Percentiles rank a stretch among this genome's conserved stretches.
Evolutionary conservation across 371 early-diverging fungal species (phyloP).

Genomic region (Lichtheimia ornata): DNA sequence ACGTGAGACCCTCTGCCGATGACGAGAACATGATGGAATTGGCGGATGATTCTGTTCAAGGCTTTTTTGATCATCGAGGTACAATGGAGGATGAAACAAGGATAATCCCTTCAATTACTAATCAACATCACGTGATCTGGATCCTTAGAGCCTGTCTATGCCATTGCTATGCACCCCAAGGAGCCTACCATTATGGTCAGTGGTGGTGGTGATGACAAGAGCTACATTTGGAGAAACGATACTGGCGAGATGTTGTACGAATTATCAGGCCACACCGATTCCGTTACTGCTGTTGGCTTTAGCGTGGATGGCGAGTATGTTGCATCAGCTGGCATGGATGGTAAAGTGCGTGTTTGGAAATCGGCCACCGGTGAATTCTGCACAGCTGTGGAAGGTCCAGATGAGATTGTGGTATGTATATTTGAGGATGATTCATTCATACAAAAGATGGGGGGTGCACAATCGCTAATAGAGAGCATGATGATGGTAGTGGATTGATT

Average conservation of each 20-base stretch:
- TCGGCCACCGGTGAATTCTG: conserved; percentile 63
- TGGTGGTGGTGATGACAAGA: conserved; percentile 95
- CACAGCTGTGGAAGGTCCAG: conserved; percentile 83
- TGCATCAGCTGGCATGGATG: conserved; percentile 95
- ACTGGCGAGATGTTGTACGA: conserved; percentile 76
- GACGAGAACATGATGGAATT: conserved; percentile 66
- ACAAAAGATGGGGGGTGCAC: too few relatives aligned
- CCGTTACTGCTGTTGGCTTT: conserved; percentile 85
- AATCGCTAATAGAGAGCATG: background rate
- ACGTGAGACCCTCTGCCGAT: conserved; percentile 42
- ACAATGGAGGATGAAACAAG: conserved; percentile 3
- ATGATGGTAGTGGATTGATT: conserved; percentile 77
- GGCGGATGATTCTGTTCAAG: conserved; percentile 90
- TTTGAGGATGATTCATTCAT: background rate
- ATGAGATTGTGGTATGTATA: conserved; percentile 76
- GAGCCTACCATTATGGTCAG: conserved; percentile 64
- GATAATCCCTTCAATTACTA: background rate
- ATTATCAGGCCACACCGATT: conserved; percentile 81
- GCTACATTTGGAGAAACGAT: conserved; percentile 86
- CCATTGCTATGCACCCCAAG: conserved; percentile 83
- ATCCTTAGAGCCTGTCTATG: conserved; percentile 82
- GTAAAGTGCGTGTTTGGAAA: conserved; percentile 86
- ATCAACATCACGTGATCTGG: background rate
- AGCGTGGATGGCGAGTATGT: conserved; percentile 83
- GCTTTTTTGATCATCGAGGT: conserved; percentile 90